phyloP scores from a whole-genome alignment of 2,329 filamentous ascomycete genomes.

The Nigrograna mackinnonii region DNA sequence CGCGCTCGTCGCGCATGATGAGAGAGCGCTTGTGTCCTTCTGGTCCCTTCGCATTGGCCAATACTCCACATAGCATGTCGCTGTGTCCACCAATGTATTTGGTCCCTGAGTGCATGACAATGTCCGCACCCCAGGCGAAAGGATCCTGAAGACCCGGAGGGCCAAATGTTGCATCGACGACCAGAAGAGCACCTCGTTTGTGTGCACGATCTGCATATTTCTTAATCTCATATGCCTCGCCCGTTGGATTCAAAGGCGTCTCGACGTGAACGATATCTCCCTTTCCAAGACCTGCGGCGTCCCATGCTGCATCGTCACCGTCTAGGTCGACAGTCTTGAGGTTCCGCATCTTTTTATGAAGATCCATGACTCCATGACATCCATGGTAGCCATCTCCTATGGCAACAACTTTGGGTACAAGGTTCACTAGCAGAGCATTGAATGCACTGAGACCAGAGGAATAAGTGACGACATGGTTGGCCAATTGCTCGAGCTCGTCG shows the following conservation, averaged over 20 bases:
- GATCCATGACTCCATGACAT: conserved; percentile 79
- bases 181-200: conserved; percentile 71
- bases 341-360: conserved; percentile 76
- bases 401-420: conserved; percentile 82
- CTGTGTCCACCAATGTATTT: conserved; percentile 97
- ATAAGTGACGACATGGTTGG: conserved; percentile 71
- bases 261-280: conserved; percentile 92
- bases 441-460: conserved; percentile 84
- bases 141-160: conserved; percentile 89
- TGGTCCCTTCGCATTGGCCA: conserved; percentile 61
- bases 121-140: conserved; percentile 77
- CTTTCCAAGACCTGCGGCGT: conserved; percentile 65
- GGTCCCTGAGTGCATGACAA: conserved; percentile 90
- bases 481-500: conserved; percentile 13
- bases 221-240: conserved; percentile 74
- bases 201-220: conserved; percentile 75
- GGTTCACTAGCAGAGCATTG: conserved; percentile 80
- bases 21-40: conserved; percentile 32
- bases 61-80: conserved; percentile 86
- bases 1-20: conserved; percentile 68
- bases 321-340: conserved; percentile 71
- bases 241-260: conserved; percentile 90
- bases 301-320: conserved; percentile 57
- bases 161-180: conserved; percentile 90
- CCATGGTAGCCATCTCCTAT: conserved; percentile 91